Base-by-base conservation (phyloP, 108 stramenopile genomes). In the Cyclotella choctawhatcheeana region DNA sequence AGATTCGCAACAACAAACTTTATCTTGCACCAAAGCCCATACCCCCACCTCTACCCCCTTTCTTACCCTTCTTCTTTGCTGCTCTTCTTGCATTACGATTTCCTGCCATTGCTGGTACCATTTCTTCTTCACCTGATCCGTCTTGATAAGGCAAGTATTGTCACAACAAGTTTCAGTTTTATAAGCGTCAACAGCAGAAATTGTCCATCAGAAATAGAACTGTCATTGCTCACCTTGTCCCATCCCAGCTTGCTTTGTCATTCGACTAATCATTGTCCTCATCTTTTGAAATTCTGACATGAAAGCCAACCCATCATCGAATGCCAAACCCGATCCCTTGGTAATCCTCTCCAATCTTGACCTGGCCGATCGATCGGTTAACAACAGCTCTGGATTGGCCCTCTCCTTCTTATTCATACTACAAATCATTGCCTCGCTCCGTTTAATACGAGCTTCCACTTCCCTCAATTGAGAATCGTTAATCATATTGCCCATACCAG, bases 271-370 rank as follows among this genome's bases (percentile, higher is more conserved):
- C 93, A 97, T 97, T 10, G 94, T 93, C 84, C 88, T 74, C 97
- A 98, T 98, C 71, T 87, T 82, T 74, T 97, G 96, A 66, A 98
- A 98, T 79, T 98, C 97, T 51, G 85, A 83, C 71, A 97, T 89
- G 83, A 98, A 97, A 33, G 67, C 67, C 48, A 79, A 33, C 7
- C 87, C 93, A 47, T 93, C 93, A 21, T 92, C 82, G 25, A 94
- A 79, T 26, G 59, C 26, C 37, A 75, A 61, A 2, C 93, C 96
- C 4, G 92, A 90, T 18, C 91, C 96, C 58, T 85, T 91, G 8
- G 97, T 88, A 59, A 97, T 94, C 32, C 96, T 85, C 31, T 67
- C 62, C 50, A 95, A 67, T 1, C 97, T 83, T 31, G 84, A 81
- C 58, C 84, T 71, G 1, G 95, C 90, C 26, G 84, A 79, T n/a